A percentile compares a stretch with the other conserved stretches of the same genome.
These are phyloP conservation scores for Elsinoe perseae DNA, from an alignment of 2,329 filamentous ascomycete species.

Conservation along the genomic window DNA sequence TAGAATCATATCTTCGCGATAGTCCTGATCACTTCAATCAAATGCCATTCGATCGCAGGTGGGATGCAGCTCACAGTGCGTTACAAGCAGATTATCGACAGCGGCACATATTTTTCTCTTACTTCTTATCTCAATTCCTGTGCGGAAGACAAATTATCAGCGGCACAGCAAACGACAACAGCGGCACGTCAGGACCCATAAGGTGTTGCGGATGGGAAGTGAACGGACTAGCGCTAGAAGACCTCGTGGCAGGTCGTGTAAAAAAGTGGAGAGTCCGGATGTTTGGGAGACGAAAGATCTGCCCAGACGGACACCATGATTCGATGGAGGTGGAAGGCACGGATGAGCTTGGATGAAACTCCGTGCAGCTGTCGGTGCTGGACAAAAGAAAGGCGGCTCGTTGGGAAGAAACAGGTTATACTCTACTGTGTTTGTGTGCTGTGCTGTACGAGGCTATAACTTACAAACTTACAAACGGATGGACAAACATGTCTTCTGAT, in stretches of 20 bases:
- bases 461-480: neutral
- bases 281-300: slow-evolving; percentile 14
- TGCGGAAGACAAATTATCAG: neutral
- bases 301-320: neutral
- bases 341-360: neutral
- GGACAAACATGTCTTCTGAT: neutral
- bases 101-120: neutral
- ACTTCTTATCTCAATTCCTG: neutral
- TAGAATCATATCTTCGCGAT: neutral
- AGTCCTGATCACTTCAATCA: neutral
- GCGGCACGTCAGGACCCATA: neutral
- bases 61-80: neutral
- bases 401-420: neutral
- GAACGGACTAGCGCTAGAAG: slow-evolving; percentile 14
- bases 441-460: neutral
- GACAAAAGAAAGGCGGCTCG: neutral
- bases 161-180: slow-evolving; percentile 1
- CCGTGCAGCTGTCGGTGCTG: neutral
- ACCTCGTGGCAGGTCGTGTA: slow-evolving; percentile 14
- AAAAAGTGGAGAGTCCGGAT: slow-evolving; percentile 10
- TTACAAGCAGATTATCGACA: neutral
- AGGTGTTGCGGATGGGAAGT: neutral
- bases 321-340: neutral
- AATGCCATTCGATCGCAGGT: neutral
- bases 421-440: neutral